These are phyloP conservation scores for Cutaneotrichosporon mucoides DNA, from an alignment of 1,284 basidiomycete genomes.

Conservation along the genomic window DNA sequence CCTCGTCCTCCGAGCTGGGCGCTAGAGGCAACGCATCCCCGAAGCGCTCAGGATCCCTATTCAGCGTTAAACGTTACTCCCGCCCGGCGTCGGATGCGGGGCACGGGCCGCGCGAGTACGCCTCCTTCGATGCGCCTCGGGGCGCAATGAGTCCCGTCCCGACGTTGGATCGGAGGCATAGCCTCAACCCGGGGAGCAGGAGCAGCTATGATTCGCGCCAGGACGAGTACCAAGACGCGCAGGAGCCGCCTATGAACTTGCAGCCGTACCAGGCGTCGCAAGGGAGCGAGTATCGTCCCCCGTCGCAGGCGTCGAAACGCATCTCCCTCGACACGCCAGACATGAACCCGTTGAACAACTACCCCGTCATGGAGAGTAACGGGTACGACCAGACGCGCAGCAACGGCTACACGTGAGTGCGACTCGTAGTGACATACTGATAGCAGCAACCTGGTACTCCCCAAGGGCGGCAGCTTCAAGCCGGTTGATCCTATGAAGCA, in stretches of 20 bases:
- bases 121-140: not conserved
- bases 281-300: not conserved
- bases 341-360: not conserved
- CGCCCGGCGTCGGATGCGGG: constrained; percentile 2
- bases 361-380: constrained; percentile 33
- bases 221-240: no score
- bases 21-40: not conserved
- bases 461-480: constrained; percentile 54
- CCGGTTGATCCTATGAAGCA: constrained; percentile 39
- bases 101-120: not conserved
- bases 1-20: not conserved
- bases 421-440: constrained; percentile 22
- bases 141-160: no score
- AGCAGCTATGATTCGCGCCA: not conserved
- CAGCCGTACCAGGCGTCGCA: no score
- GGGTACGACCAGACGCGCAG: constrained; percentile 24
- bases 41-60: not conserved
- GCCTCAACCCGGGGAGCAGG: not conserved
- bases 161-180: not conserved
- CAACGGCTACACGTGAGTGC: not conserved
- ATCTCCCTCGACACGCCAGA: constrained; percentile 7
- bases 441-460: constrained; percentile 59
- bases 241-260: no score
- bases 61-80: not conserved
- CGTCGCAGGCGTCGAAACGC: not conserved